These are phyloP conservation scores for Eimeria praecox DNA, from an alignment of 169 alveolate genomes.

Conservation along the genomic window DNA sequence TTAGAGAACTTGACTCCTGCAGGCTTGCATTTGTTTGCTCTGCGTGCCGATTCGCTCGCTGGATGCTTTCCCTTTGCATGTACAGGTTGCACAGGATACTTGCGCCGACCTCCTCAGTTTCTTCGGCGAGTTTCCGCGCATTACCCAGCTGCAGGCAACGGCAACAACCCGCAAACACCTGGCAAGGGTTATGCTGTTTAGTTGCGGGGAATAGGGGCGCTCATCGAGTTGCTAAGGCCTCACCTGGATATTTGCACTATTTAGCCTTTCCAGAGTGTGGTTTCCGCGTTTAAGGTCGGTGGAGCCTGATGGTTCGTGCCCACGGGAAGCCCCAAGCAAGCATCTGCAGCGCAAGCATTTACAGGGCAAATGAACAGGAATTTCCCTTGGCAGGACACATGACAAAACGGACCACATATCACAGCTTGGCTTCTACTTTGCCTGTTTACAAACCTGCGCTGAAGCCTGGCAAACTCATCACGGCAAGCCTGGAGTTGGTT, in stretches of 20 bases:
- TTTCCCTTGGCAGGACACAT: not conserved
- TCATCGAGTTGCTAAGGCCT: not conserved
- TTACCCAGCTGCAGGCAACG: constrained; percentile 26
- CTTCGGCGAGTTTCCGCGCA: constrained; percentile 73
- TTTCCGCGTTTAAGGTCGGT: not conserved
- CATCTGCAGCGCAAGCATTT: constrained; percentile 34
- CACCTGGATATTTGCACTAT: constrained; percentile 52
- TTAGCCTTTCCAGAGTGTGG: constrained; percentile 48
- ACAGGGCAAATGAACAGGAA: not conserved
- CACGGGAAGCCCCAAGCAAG: constrained; percentile 4
- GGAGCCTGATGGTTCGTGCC: constrained; percentile 19
- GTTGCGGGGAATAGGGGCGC: not conserved
- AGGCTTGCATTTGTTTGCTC: constrained; percentile 59
- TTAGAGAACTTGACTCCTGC: constrained; percentile 45
- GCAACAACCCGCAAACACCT: not conserved
- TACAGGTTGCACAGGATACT: constrained; percentile 65
- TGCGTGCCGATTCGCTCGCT: constrained; percentile 63
- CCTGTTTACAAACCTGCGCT: constrained; percentile 44
- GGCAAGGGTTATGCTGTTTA: not conserved
- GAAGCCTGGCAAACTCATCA: constrained; percentile 59
- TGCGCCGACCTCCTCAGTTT: constrained; percentile 70
- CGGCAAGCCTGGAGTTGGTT: constrained; percentile 36
- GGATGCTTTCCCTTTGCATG: constrained; percentile 74
- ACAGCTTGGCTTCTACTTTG: not conserved
- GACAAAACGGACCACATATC: not conserved